Conservation (phyloP, 306 rosid genomes). For the Quercus ilex region DNA sequence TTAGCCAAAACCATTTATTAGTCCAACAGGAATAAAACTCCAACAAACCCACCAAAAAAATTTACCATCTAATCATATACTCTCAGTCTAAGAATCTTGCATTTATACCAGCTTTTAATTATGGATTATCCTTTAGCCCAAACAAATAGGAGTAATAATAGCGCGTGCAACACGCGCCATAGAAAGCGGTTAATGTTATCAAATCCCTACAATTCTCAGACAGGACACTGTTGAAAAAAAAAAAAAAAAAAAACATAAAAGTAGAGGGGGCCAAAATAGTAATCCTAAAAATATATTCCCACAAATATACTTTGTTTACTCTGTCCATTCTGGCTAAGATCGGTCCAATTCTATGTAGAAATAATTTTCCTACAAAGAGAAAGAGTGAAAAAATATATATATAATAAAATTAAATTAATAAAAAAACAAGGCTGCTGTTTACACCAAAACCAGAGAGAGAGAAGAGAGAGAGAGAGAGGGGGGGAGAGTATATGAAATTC, state of each 20-base stretch:
- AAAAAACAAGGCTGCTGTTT: constrained; percentile 71
- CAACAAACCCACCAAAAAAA: too few relatives aligned
- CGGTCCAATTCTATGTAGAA: neutral
- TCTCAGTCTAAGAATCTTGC: neutral
- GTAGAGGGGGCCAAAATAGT: constrained; percentile 5
- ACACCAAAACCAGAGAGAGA: constrained; percentile 51
- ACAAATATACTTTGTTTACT: constrained; percentile 4
- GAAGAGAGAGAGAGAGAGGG: constrained; percentile 19
- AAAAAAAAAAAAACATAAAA: neutral
- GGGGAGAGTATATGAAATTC: constrained; percentile 35
- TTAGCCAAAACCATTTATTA: too few relatives aligned
- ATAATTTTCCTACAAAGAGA: constrained; percentile 20
- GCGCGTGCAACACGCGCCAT: neutral
- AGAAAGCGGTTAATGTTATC: neutral
- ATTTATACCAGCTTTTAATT: neutral
- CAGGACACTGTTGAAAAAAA: neutral
- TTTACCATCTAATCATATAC: too few relatives aligned
- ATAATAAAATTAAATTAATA: neutral
- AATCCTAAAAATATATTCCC: neutral
- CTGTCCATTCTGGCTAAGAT: constrained; percentile 6
- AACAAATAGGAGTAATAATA: neutral
- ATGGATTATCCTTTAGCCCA: neutral
- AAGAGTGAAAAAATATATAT: neutral
- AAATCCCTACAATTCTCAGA: neutral
- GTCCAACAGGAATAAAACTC: too few relatives aligned